Base-by-base conservation (phyloP, 2,329 filamentous ascomycete species). In the Eurotiales sp. region DNA sequence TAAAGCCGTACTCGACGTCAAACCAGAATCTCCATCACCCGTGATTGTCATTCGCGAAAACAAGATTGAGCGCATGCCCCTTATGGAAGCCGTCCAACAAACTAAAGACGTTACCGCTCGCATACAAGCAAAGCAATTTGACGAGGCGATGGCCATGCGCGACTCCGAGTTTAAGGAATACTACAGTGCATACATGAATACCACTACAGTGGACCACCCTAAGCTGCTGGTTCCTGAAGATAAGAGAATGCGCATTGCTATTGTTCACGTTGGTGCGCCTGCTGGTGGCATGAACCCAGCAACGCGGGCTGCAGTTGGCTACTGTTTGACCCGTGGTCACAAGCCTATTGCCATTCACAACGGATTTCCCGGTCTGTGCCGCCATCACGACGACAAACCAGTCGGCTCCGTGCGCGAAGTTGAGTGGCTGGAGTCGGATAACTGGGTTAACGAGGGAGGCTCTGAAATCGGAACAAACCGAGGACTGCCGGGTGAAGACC, bases 241-340 rank as follows among this genome's bases (percentile, higher is more conserved):
- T 47, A 86, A 92, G 87, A 84, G 86, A 59, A 90, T 97, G 88
- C 85, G 84, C 59, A 88, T 99, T 63, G 93, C 90, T 44, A 96
- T 99, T 64, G 89, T 99, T 71, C 95, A 97, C 63, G 91, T 97
- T 21, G 93, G 93, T 63, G 93, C 93, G 11, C 93, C 93, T 7
- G 93, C 93, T 25, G 93, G 93, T 70, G 93, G 93, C 62, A 97
- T 99, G 88, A 99, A 99, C 72, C 91, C 92, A 23, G 93, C 93
- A 37, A 93, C 95, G 17, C 85, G 93, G 59, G 92, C 90, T 25
- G 92, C 89, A 12, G 91, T 96, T 15, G 90, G 90, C 27, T 96
- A 96, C 76, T 97, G 91, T 68, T 71, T 95, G 52, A 87, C 88
- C 40, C 84, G 90, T 53, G 93, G 93, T n/a, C 93, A 99, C 69